Percentiles rank a stretch among this genome's conserved stretches.
Conservation (phyloP, 192 early-diverging fungal genomes). For the Rhizophagus clarus region DNA sequence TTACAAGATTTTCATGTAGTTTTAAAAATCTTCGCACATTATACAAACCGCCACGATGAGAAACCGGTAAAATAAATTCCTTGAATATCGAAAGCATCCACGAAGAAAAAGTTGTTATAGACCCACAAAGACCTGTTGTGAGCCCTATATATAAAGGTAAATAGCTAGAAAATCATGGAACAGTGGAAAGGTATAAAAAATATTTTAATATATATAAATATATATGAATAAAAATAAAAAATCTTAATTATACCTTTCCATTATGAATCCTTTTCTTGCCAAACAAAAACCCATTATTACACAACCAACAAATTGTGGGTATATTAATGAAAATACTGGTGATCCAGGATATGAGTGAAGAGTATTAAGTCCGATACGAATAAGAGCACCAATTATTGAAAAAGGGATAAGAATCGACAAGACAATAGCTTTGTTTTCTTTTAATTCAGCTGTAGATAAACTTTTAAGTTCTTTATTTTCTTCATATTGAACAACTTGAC, state of each 20-base stretch:
- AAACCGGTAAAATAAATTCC: constrained; percentile 41
- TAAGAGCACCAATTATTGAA: constrained; percentile 66
- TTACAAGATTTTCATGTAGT: background rate
- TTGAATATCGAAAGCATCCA: constrained; percentile 66
- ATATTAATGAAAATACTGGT: constrained; percentile 63
- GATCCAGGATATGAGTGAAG: constrained; percentile 59
- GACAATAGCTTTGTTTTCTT: background rate
- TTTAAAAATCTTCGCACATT: constrained; percentile 37
- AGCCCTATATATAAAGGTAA: constrained; percentile 56
- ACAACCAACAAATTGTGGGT: constrained; percentile 74
- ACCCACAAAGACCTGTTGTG: constrained; percentile 76
- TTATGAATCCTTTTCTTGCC: constrained; percentile 27
- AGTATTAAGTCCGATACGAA: constrained; percentile 56
- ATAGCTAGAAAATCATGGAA: constrained; percentile 29
- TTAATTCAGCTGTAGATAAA: constrained; percentile 2
- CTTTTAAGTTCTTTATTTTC: background rate
- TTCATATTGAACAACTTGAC: background rate
- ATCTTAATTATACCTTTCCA: constrained; percentile 33
- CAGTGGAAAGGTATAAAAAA: background rate
- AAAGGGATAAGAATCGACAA: constrained; percentile 48
- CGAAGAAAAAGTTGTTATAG: constrained; percentile 82
- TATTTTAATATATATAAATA: background rate
- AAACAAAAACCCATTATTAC: constrained; percentile 56
- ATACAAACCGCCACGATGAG: constrained; percentile 36
- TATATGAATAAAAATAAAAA: background rate